phyloP scores from a whole-genome alignment of 495 filamentous ascomycete species.

The Saxophila tyrrhenica region DNA sequence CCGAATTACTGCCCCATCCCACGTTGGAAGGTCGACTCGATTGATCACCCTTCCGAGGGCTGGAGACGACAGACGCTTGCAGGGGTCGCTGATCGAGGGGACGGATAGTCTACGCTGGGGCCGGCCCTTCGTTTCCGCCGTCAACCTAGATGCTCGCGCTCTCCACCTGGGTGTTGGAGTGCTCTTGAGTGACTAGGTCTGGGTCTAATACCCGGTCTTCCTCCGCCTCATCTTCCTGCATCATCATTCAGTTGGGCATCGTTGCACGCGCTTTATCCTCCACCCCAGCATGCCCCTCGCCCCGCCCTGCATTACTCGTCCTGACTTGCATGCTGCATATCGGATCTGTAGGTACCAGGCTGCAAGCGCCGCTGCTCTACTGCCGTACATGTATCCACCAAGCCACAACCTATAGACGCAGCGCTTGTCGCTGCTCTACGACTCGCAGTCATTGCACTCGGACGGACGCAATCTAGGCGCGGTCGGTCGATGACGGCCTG shows the following conservation, averaged over 20 bases:
- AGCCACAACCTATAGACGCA: slow-evolving; percentile 14
- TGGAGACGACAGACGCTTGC: neutral
- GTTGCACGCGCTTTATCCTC: neutral
- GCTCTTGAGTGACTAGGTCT: neutral
- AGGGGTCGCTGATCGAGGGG: neutral
- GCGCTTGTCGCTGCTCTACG: neutral
- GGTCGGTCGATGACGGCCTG: slow-evolving; percentile 4
- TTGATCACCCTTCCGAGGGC: neutral
- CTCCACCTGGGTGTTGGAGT: neutral
- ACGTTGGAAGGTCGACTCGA: neutral
- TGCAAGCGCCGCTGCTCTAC: slow-evolving; percentile 7
- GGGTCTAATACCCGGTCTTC: neutral
- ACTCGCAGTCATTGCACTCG: neutral
- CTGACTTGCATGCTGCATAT: slow-evolving; percentile 9
- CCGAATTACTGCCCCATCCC: neutral
- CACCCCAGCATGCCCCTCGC: slow-evolving; percentile 6
- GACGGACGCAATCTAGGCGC: neutral
- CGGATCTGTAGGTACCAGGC: slow-evolving; percentile 2
- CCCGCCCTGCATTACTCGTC: neutral
- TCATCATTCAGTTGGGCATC: neutral
- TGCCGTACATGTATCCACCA: slow-evolving; percentile 3
- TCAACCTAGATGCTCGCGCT: neutral
- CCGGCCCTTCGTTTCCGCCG: neutral
- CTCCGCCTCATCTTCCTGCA: neutral
- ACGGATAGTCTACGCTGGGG: neutral